Conservation (phyloP, 2,329 filamentous ascomycete species). For the Chaetomiaceae sp. region DNA sequence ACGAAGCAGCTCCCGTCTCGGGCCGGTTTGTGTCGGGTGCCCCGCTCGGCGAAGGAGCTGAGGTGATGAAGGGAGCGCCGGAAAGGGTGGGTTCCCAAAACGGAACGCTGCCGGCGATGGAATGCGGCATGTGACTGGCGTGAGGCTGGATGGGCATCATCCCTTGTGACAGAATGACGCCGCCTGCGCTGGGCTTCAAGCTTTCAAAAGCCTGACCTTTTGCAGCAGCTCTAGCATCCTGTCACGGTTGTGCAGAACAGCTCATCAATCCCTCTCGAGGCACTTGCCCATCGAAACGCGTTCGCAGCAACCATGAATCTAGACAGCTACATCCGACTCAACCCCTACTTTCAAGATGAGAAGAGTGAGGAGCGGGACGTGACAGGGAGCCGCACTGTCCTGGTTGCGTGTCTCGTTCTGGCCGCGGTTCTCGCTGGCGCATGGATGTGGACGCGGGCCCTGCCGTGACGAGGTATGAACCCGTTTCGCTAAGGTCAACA, state of each 20-base stretch:
- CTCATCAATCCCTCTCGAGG: too few relatives aligned
- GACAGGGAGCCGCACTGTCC: neutral
- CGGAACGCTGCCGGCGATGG: neutral
- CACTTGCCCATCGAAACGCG: too few relatives aligned
- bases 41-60: neutral
- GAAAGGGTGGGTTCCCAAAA: neutral
- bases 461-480: neutral
- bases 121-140: neutral
- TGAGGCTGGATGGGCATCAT: too few relatives aligned
- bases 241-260: too few relatives aligned
- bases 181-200: too few relatives aligned
- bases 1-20: too few relatives aligned
- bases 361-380: neutral
- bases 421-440: neutral
- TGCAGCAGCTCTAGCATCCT: too few relatives aligned
- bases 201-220: too few relatives aligned
- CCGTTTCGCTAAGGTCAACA: neutral
- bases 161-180: too few relatives aligned
- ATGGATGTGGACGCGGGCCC: neutral
- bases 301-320: constrained; percentile 20
- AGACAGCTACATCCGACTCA: constrained; percentile 23
- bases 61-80: neutral
- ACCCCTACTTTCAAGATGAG: constrained; percentile 21
- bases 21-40: too few relatives aligned
- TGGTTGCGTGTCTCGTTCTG: constrained; percentile 6